Conservation (phyloP, 352 stramenopile genomes). For the Globisporangium iwayamae region DNA sequence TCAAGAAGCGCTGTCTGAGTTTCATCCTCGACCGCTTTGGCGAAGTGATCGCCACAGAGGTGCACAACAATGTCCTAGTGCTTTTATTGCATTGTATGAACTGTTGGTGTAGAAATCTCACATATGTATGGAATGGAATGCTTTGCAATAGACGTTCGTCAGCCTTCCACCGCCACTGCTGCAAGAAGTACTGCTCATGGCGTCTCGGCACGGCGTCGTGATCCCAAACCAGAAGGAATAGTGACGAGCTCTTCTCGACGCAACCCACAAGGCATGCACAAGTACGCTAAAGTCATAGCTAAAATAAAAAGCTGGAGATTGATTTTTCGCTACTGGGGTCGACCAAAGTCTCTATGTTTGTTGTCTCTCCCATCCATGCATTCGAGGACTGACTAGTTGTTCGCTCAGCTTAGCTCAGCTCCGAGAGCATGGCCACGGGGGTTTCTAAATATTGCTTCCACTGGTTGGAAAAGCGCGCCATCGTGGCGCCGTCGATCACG, state of each 20-base stretch:
- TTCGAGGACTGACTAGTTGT: neutral
- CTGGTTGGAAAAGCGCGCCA: slow-evolving; percentile 96
- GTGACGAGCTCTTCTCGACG: neutral
- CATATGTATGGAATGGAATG: too few relatives aligned
- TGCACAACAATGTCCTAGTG: slow-evolving; percentile 14
- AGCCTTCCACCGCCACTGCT: slow-evolving; percentile 53
- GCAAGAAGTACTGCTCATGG: slow-evolving; percentile 69
- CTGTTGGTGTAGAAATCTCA: too few relatives aligned
- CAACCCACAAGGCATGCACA: neutral
- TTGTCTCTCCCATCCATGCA: neutral
- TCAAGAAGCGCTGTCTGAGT: slow-evolving; percentile 78
- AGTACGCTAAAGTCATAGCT: neutral
- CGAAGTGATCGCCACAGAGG: slow-evolving; percentile 66
- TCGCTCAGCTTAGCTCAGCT: slow-evolving; percentile 64
- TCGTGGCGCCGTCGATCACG: slow-evolving; percentile 97
- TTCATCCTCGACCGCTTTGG: slow-evolving; percentile 84
- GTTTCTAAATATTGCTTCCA: slow-evolving; percentile 97
- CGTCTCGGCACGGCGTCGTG: slow-evolving; percentile 57
- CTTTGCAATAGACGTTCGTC: slow-evolving; percentile 44
- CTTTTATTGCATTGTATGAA: too few relatives aligned
- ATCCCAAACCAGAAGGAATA: slow-evolving; percentile 53
- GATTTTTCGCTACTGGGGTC: neutral
- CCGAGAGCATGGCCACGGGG: slow-evolving; percentile 88
- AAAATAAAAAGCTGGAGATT: neutral
- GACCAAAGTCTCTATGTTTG: neutral